Evolutionary conservation across 768 basidiomycete genomes (phyloP).

Genomic region (Dentipellis sp.): DNA sequence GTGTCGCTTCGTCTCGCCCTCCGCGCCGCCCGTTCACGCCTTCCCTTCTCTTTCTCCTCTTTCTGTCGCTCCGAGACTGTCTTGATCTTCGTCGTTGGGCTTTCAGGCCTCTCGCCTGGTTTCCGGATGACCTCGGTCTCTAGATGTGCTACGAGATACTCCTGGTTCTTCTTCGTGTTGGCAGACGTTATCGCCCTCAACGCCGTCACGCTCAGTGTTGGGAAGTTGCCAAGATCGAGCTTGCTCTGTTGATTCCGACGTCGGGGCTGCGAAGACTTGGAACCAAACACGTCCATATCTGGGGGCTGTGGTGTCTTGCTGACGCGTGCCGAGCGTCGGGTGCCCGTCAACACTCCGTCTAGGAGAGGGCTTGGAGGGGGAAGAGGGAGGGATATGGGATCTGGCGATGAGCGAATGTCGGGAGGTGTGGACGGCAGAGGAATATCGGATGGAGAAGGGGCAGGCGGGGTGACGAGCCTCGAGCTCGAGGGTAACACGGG

Average conservation of each 20-base stretch:
- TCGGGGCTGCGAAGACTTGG: slow-evolving; percentile 5
- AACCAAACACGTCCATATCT: slow-evolving; percentile 29
- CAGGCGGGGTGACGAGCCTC: no score
- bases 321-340: background rate
- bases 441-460: background rate
- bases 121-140: slow-evolving; percentile 65
- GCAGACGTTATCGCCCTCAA: slow-evolving; percentile 61
- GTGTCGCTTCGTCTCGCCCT: slow-evolving; percentile 34
- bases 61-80: slow-evolving; percentile 59
- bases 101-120: slow-evolving; percentile 65
- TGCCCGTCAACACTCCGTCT: background rate
- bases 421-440: background rate
- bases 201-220: slow-evolving; percentile 60
- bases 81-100: slow-evolving; percentile 66
- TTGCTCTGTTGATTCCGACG: background rate
- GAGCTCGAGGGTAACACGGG: no score
- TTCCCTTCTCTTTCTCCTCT: slow-evolving; percentile 46
- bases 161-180: slow-evolving; percentile 69
- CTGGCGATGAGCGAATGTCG: background rate
- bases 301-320: slow-evolving; percentile 32
- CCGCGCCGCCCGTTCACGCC: slow-evolving; percentile 52
- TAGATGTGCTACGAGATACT: slow-evolving; percentile 44
- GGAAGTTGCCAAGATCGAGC: slow-evolving; percentile 35
- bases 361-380: background rate
- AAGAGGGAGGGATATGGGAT: background rate